Evolutionary conservation across 1,284 basidiomycete genomes (phyloP).

Genomic region (Moesziomyces globuligerus): DNA sequence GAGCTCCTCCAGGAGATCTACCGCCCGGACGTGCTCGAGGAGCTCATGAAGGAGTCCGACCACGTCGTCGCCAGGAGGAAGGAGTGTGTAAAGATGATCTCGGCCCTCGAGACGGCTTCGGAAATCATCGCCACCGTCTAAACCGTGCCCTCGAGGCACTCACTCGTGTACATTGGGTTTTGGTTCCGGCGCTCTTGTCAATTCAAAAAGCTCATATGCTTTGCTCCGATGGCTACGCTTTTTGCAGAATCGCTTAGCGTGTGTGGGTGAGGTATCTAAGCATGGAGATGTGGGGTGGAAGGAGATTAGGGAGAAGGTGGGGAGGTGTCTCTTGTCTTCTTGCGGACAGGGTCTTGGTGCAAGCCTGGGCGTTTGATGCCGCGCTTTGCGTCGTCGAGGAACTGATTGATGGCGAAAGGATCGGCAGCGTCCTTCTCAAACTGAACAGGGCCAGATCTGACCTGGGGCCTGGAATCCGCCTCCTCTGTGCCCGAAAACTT

Average conservation of each 20-base stretch:
- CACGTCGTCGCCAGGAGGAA: constrained; percentile 64
- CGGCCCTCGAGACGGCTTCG: constrained; percentile 63
- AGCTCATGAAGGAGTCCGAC: constrained; percentile 66
- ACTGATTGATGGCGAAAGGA: constrained; percentile 97
- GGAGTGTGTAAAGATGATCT: constrained; percentile 67
- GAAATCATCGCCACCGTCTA: constrained; percentile 66
- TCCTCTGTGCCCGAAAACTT: constrained; percentile 87
- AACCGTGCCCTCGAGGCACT: neutral
- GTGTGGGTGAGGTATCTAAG: neutral
- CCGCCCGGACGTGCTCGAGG: constrained; percentile 61
- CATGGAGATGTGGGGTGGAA: neutral
- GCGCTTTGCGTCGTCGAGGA: constrained; percentile 94
- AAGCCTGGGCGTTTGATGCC: constrained; percentile 75
- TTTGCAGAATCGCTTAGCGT: neutral
- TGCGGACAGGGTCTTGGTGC: constrained; percentile 15
- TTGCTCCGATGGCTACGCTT: neutral
- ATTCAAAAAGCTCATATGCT: too few relatives aligned
- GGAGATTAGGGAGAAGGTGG: too few relatives aligned
- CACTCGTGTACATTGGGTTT: constrained; percentile 15
- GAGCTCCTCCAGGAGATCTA: constrained; percentile 75
- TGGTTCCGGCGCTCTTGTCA: too few relatives aligned
- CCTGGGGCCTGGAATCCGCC: constrained; percentile 69
- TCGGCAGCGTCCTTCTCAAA: constrained; percentile 97
- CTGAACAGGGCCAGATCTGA: constrained; percentile 81
- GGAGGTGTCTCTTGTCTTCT: constrained; percentile 23